Evolutionary conservation across 495 filamentous ascomycete genomes (phyloP).

Genomic region (Lophiotrema nucula): DNA sequence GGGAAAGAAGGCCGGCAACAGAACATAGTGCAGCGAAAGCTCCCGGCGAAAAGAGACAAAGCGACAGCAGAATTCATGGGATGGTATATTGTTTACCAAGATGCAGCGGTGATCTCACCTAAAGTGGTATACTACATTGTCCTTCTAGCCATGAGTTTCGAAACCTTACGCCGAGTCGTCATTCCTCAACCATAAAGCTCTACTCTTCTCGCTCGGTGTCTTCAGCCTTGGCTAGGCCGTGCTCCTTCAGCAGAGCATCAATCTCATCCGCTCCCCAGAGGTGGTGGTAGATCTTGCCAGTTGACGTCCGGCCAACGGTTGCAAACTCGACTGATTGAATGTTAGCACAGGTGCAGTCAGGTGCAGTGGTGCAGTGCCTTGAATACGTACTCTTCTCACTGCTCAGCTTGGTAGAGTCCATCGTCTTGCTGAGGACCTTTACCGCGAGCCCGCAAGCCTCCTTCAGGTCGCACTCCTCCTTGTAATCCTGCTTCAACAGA

Average conservation of each 20-base stretch:
- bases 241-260: slow-evolving; percentile 86
- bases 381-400: slow-evolving; percentile 88
- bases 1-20: not conserved
- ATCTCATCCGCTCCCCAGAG: slow-evolving; percentile 98
- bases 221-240: slow-evolving; percentile 75
- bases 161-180: not conserved
- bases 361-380: not conserved
- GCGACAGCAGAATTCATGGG: not conserved
- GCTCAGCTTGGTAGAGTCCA: slow-evolving; percentile 98
- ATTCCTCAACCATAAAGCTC: not conserved
- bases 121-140: slow-evolving; percentile 12
- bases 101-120: slow-evolving; percentile 10
- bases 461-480: slow-evolving; percentile 92
- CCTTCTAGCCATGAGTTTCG: no score
- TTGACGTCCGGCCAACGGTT: slow-evolving; percentile 91
- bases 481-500: slow-evolving; percentile 98
- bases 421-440: slow-evolving; percentile 99
- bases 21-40: no score
- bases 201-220: slow-evolving; percentile 29
- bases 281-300: slow-evolving; percentile 95
- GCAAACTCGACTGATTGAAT: slow-evolving; percentile 83
- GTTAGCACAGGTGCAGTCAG: slow-evolving; percentile 20
- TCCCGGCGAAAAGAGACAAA: no score
- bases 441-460: slow-evolving; percentile 97
- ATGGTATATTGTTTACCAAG: not conserved